Percentiles rank a stretch among this genome's conserved stretches.
Evolutionary conservation across 192 early-diverging fungal species (phyloP).

Genomic region (Mortierella hygrophila): DNA sequence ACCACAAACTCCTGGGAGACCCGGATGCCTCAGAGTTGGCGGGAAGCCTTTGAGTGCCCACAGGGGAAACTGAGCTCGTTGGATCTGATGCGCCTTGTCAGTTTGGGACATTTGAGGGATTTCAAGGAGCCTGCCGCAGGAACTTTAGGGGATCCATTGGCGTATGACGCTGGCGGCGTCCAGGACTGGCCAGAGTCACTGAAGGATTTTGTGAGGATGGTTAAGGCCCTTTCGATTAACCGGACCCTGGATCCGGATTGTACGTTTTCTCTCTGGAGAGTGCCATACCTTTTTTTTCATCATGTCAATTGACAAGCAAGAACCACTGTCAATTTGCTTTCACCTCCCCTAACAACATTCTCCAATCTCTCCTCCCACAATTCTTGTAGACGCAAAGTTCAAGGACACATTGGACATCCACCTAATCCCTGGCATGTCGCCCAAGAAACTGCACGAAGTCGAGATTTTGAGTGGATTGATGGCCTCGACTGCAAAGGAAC

Average conservation of each 20-base stretch:
- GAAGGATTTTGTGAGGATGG: constrained; percentile 48
- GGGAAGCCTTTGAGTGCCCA: constrained; percentile 48
- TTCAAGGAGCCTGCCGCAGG: neutral
- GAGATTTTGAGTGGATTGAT: constrained; percentile 71
- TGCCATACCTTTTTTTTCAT: neutral
- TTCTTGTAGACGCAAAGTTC: constrained; percentile 37
- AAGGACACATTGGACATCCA: constrained; percentile 64
- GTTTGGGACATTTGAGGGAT: constrained; percentile 36
- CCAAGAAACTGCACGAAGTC: constrained; percentile 82
- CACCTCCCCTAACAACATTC: neutral
- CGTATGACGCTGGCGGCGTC: neutral
- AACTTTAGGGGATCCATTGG: neutral
- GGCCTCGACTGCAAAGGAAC: constrained; percentile 60
- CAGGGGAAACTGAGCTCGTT: constrained; percentile 43
- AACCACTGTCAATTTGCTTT: neutral
- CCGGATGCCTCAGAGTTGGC: constrained; percentile 59
- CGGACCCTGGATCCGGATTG: constrained; percentile 42
- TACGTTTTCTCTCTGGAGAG: constrained; percentile 8
- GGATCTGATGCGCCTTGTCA: constrained; percentile 52
- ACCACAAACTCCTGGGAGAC: constrained; percentile 62
- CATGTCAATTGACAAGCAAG: neutral
- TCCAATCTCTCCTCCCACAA: neutral
- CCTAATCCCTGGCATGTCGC: constrained; percentile 76
- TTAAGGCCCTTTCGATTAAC: constrained; percentile 47
- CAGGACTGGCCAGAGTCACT: constrained; percentile 63